These are phyloP conservation scores for Peronospora farinosa DNA, from an alignment of 352 stramenopile genomes.

Conservation along the genomic window DNA sequence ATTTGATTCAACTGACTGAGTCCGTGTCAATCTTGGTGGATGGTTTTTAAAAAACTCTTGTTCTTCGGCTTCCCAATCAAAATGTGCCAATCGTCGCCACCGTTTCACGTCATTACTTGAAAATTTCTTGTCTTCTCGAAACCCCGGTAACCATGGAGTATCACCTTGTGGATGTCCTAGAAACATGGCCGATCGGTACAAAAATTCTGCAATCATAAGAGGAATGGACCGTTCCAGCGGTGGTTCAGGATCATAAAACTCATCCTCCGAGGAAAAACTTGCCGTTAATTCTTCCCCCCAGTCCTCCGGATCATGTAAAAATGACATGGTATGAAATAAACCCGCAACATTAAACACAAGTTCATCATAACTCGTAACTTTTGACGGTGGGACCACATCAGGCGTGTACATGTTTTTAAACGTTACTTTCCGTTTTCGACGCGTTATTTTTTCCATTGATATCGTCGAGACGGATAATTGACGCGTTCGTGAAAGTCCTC, in stretches of 20 bases:
- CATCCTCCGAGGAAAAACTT: constrained; percentile 20
- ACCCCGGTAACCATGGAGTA: constrained; percentile 55
- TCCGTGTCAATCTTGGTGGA: constrained; percentile 5
- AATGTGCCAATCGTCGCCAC: constrained; percentile 64
- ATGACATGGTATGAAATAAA: constrained; percentile 50
- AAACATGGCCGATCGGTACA: constrained; percentile 65
- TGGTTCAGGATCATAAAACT: constrained; percentile 25
- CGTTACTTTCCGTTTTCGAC: constrained; percentile 34
- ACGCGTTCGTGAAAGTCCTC: constrained; percentile 19
- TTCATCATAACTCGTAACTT: constrained; percentile 49
- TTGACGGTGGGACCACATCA: constrained; percentile 31
- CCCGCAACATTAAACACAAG: constrained; percentile 52
- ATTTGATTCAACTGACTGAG: constrained; percentile 23
- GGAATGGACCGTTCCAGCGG: constrained; percentile 55
- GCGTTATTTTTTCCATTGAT: background rate
- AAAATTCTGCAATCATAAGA: constrained; percentile 77
- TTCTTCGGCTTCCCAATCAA: constrained; percentile 58
- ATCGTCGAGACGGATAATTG: constrained; percentile 10
- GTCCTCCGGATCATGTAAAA: constrained; percentile 43
- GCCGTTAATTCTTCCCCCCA: constrained; percentile 24
- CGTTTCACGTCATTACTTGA: constrained; percentile 70
- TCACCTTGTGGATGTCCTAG: constrained; percentile 44
- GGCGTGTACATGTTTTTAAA: constrained; percentile 43
- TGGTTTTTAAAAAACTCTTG: constrained; percentile 31
- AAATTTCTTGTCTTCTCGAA: constrained; percentile 62